phyloP scores from a whole-genome alignment of 2,329 filamentous ascomycete genomes.

The Drechslerella coelobrocha region DNA sequence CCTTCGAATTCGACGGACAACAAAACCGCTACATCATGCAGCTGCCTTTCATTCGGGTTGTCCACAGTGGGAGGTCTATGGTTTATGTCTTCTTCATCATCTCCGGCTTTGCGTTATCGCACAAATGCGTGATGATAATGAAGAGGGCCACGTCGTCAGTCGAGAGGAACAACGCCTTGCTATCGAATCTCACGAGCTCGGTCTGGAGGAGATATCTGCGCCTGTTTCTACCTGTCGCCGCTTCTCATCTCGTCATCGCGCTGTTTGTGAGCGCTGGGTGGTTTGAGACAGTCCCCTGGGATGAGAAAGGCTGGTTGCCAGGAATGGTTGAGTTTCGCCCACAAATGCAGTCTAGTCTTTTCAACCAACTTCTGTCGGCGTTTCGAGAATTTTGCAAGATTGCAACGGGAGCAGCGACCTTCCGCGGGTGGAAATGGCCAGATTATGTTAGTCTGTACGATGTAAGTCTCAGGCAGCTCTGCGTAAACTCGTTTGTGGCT shows the following conservation, averaged over 20 bases:
- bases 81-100: constrained; percentile 37
- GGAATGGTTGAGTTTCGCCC: constrained; percentile 16
- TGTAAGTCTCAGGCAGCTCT: constrained; percentile 7
- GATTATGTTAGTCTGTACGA: constrained; percentile 12
- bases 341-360: constrained; percentile 11
- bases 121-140: constrained; percentile 16
- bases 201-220: constrained; percentile 27
- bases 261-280: constrained; percentile 19
- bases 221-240: constrained; percentile 22
- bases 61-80: constrained; percentile 35
- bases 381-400: constrained; percentile 19
- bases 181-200: constrained; percentile 26
- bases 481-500: neutral
- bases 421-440: neutral
- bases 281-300: constrained; percentile 26
- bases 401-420: neutral
- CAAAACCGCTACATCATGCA: constrained; percentile 14
- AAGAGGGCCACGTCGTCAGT: neutral
- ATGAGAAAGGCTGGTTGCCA: neutral
- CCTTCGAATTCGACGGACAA: constrained; percentile 14
- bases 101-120: constrained; percentile 34
- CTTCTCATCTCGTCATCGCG: constrained; percentile 18
- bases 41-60: constrained; percentile 23
- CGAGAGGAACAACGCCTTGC: constrained; percentile 14
- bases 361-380: constrained; percentile 14